phyloP scores from a whole-genome alignment of 768 basidiomycete genomes.

The Macrolepiota dolichaula region DNA sequence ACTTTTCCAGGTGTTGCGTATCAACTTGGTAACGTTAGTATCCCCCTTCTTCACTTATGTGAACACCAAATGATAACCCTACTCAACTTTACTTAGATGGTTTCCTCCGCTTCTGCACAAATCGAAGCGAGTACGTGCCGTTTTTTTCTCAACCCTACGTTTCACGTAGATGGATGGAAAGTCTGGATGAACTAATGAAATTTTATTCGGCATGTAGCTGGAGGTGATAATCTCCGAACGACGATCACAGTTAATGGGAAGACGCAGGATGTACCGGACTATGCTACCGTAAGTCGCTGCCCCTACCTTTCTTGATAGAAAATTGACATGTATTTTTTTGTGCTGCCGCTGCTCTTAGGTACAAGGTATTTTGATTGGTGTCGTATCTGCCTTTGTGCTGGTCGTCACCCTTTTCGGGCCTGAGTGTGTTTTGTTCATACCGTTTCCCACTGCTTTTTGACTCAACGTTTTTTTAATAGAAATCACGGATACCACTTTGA shows the following conservation, averaged over 20 bases:
- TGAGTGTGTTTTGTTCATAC: constrained; percentile 55
- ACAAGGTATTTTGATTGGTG: constrained; percentile 86
- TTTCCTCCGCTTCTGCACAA: constrained; percentile 72
- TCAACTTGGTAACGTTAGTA: constrained; percentile 70
- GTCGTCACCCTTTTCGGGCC: constrained; percentile 77
- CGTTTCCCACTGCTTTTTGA: no score
- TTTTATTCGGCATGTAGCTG: constrained; percentile 34
- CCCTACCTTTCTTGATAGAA: not conserved
- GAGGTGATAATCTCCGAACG: constrained; percentile 54
- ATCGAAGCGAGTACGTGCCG: constrained; percentile 64
- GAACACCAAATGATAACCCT: not conserved
- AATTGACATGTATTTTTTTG: constrained; percentile 13
- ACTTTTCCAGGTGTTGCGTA: constrained; percentile 86
- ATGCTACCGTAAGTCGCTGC: constrained; percentile 3
- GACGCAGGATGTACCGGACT: constrained; percentile 38
- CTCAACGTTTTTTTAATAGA: constrained; percentile 27
- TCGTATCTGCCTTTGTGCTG: constrained; percentile 74
- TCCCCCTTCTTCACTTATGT: constrained; percentile 1
- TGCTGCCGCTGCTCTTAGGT: constrained; percentile 33
- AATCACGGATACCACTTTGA: constrained; percentile 84
- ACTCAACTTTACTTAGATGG: constrained; percentile 32
- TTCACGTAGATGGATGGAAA: not conserved
- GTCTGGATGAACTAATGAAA: constrained; percentile 14
- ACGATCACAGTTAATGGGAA: constrained; percentile 44
- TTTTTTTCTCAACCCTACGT: no score